Evolutionary conservation across 441 rosid species (phyloP), one percentile per base, ranked within the genome.

Genomic region (Arabidopsis lyrata): DNA sequence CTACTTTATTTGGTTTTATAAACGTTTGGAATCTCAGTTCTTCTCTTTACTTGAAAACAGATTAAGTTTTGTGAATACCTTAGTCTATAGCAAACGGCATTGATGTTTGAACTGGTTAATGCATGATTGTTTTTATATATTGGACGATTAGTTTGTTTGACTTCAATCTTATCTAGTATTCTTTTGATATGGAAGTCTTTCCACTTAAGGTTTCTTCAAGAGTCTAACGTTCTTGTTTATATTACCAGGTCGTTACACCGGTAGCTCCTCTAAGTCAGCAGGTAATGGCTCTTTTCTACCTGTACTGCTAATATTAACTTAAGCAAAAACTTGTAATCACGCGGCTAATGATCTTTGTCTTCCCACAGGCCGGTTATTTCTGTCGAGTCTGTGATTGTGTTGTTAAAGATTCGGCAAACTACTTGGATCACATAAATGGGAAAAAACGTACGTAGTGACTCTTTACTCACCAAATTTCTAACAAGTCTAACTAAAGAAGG

Each of bases 241-340:
- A 59, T 61, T 63, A 73, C 78, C 92, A 93, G 99, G 98, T 93
- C 65, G 98, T 95, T 74, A 93, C 99, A 63, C 99, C 97, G 2
- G 96, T 95, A 58, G 98, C 99, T 62, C 99, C 98, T 73, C 77
- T 95, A 77, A 93, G 98, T 76, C 99, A 95, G 81, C 98, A 95
- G 98, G 99, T 95, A 85, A 60, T 47, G 60, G 15, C 57, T 58
- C 39, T 48, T 45, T 59, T 47, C 47, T 66, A 24, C 62, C 38
- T 11, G 54, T 8, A 53, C 52, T 44, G 31, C 48, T 2, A 41
- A 24, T 70, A 45, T 67, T 20, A 67, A 14, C 18, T 48, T 66
- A 66, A 27, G 52, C 1, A 42, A 11, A 65, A 34, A 24, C 35
- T 57, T 44, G 57, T 52, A 7, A 15, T 34, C 36, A 42, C 41